Base-by-base conservation (phyloP, 768 basidiomycete genomes). In the Pisolithus sp. region DNA sequence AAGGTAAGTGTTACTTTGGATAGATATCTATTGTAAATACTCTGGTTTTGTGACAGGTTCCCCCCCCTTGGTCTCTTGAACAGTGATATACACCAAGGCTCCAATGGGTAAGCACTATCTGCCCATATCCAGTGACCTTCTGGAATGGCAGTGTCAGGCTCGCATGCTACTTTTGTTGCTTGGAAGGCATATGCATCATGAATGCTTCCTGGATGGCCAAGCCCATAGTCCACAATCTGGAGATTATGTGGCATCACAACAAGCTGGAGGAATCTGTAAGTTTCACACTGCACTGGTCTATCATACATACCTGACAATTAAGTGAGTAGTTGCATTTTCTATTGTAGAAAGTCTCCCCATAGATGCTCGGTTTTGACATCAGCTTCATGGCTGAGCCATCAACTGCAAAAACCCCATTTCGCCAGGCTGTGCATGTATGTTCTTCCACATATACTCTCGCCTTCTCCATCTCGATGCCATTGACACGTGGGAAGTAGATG, bases 351-450 rank as follows among this genome's bases (percentile, higher is more conserved):
- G 48, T 48, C 13, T 55, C 39, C 3, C 54, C 54, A 52, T 47
- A 50, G 28, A 39, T 44, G 17, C 45, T 51, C 15, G 54, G 51
- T n/a, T 52, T 56, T 13, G 39, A 15, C 44, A 56, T 61, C 6
- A 53, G 23, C 13, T 53, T 53, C 5, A 53, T 21, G 1, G 34
- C 8, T 7, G 72, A 74, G 0, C 74, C 72, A 57, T 75, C 71
- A 34, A 72, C 68, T 47, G 71, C 50, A 40, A 62, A 64, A 63
- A 66, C 73, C 0, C 72, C 70, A 49, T 71, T 39, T 1, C 66
- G 46, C 73, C 71, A 76, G 0, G 54, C 61, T 1, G 37, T 17
- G 49, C 73, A 75, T 2, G 69, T 67, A 15, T 61, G 59, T 2
- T 17, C 7, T 5, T 8, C 3, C 48, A 23, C 45, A 66, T 59